Conservation (phyloP, 805 yeast genomes). For the Wickerhamomyces bisporus region DNA sequence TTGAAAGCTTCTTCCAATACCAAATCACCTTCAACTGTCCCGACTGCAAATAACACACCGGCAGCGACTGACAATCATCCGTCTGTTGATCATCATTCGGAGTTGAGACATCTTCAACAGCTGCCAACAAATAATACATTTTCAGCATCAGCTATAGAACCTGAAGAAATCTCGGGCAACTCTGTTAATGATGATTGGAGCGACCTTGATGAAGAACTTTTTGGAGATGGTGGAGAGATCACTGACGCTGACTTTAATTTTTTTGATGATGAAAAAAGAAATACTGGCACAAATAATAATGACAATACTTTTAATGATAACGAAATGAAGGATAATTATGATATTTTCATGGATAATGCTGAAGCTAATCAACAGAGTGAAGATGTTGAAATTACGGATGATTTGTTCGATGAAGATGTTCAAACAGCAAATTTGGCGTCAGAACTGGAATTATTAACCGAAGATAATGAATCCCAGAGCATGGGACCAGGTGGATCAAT, state of each 20-base stretch:
- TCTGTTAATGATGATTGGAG: conserved; percentile 20
- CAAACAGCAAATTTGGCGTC: conserved; percentile 33
- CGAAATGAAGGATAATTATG: neutral
- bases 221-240: conserved; percentile 26
- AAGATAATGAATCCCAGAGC: neutral
- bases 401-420: conserved; percentile 26
- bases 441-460: conserved; percentile 18
- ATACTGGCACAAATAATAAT: conserved; percentile 24
- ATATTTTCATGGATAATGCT: conserved; percentile 6
- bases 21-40: conserved; percentile 29
- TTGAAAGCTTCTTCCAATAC: conserved; percentile 33
- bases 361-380: conserved; percentile 23
- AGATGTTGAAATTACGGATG: conserved; percentile 22
- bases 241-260: conserved; percentile 25
- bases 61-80: conserved; percentile 10
- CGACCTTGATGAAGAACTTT: conserved; percentile 27
- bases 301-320: conserved; percentile 10
- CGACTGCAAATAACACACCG: conserved; percentile 24
- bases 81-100: neutral
- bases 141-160: neutral
- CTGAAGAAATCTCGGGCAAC: conserved; percentile 1
- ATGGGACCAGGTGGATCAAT: too few species aligned
- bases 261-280: conserved; percentile 18
- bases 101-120: conserved; percentile 6
- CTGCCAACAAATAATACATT: neutral